Evolutionary conservation across 2,329 filamentous ascomycete genomes (phyloP).

Genomic region (Cladosporium sp.): DNA sequence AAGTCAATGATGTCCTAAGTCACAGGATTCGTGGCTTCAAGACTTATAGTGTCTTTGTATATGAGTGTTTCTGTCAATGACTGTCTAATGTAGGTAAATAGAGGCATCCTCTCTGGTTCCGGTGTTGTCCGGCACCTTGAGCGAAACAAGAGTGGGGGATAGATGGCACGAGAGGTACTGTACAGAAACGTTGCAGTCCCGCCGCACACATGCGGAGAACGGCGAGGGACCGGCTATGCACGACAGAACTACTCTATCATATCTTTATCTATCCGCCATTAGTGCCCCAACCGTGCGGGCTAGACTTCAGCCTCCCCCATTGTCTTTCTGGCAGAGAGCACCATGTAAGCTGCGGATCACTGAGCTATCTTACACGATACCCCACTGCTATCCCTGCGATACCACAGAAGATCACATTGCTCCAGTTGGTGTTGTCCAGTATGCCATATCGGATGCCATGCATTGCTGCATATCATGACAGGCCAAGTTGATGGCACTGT

Average conservation of each 20-base stretch:
- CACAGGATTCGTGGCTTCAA: neutral
- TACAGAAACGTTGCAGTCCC: neutral
- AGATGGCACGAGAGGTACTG: neutral
- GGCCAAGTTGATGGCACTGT: neutral
- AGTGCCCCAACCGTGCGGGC: neutral
- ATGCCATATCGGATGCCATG: neutral
- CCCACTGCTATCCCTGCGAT: neutral
- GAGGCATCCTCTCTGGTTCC: neutral
- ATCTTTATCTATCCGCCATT: neutral
- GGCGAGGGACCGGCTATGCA: neutral
- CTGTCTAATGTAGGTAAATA: neutral
- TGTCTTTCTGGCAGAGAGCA: neutral
- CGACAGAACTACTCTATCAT: neutral
- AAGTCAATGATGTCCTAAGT: neutral
- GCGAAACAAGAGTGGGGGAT: neutral
- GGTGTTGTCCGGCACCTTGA: neutral
- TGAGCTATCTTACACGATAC: neutral
- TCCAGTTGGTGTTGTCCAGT: neutral
- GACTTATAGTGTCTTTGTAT: neutral
- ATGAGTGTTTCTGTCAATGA: neutral
- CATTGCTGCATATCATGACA: neutral
- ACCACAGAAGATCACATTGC: neutral
- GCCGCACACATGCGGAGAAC: neutral
- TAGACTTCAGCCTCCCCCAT: neutral
- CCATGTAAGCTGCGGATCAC: neutral